These are phyloP conservation scores for Trypanosoma cruzi DNA, from an alignment of 208 protist genomes.

Conservation along the genomic window DNA sequence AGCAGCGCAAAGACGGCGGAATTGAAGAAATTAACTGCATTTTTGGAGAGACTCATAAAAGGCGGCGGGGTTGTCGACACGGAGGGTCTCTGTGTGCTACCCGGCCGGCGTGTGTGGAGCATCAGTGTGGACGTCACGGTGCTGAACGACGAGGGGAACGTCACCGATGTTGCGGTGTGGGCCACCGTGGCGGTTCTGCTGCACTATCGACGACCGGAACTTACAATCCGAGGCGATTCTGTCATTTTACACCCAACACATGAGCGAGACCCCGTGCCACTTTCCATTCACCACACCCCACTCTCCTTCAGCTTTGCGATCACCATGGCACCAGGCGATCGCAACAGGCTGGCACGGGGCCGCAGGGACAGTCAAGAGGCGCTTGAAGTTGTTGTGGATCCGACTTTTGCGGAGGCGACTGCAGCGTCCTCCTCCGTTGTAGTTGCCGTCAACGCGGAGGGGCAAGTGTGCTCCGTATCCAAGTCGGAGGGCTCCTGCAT, in stretches of 20 bases:
- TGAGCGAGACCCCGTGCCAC: slow-evolving; percentile 94
- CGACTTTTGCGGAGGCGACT: slow-evolving; percentile 56
- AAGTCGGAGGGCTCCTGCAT: slow-evolving; percentile 79
- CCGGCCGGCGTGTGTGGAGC: slow-evolving; percentile 93
- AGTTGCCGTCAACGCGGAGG: slow-evolving; percentile 82
- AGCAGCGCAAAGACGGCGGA: slow-evolving; percentile 15
- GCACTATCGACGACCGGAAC: slow-evolving; percentile 95
- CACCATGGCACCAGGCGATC: slow-evolving; percentile 38
- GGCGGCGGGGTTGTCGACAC: slow-evolving; percentile 93
- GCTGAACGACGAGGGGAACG: slow-evolving; percentile 96
- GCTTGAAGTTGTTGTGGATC: slow-evolving; percentile 73
- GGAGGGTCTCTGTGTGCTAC: slow-evolving; percentile 95
- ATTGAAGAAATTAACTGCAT: slow-evolving; percentile 57
- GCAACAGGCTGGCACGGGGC: slow-evolving; percentile 6
- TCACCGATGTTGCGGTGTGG: slow-evolving; percentile 86
- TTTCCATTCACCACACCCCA: slow-evolving; percentile 95
- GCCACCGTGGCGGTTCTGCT: slow-evolving; percentile 88
- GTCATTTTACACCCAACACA: slow-evolving; percentile 85
- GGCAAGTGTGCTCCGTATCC: slow-evolving; percentile 79
- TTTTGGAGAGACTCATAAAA: slow-evolving; percentile 89
- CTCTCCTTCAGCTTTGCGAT: slow-evolving; percentile 83
- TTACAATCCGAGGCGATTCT: slow-evolving; percentile 89
- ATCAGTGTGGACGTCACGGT: slow-evolving; percentile 86
- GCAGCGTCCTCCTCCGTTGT: slow-evolving; percentile 68
- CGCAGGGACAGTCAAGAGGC: background rate